A percentile compares a stretch with the other conserved stretches of the same genome.
phyloP scores from a whole-genome alignment of 2,329 filamentous ascomycete species.

The Juglanconis sp. region DNA sequence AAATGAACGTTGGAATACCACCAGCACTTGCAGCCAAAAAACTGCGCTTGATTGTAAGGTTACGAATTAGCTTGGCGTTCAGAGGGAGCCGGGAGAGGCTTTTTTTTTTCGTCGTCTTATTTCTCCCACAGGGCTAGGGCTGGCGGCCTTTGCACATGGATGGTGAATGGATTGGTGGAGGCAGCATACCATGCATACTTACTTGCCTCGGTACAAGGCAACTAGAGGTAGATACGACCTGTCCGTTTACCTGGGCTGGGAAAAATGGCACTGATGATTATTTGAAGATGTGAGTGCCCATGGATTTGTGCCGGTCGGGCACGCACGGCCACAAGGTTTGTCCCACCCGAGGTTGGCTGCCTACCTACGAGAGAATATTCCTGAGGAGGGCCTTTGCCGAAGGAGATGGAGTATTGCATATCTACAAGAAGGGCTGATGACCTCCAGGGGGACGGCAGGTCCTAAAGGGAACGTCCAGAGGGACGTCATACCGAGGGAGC shows the following conservation, averaged over 20 bases:
- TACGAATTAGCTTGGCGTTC: constrained; percentile 7
- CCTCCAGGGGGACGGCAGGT: no score
- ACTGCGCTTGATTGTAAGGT: not conserved
- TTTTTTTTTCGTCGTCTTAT: not conserved
- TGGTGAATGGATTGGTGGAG: not conserved
- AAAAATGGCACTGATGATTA: not conserved
- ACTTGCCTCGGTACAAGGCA: not conserved
- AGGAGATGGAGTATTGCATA: no score
- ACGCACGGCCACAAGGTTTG: no score
- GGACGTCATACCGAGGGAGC: no score
- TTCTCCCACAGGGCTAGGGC: not conserved
- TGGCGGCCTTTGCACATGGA: not conserved
- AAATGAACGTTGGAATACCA: not conserved
- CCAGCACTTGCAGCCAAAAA: not conserved
- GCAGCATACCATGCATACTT: not conserved
- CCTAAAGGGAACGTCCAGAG: no score
- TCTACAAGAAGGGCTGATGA: no score
- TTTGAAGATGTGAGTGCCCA: not conserved
- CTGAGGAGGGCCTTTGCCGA: no score
- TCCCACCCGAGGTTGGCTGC: no score
- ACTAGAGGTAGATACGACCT: not conserved
- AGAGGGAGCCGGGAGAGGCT: not conserved
- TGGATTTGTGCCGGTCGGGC: not conserved
- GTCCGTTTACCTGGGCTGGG: not conserved
- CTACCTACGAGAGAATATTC: no score